Evolutionary conservation across 495 filamentous ascomycete genomes (phyloP).

Genomic region (Parathielavia hyrcaniae): DNA sequence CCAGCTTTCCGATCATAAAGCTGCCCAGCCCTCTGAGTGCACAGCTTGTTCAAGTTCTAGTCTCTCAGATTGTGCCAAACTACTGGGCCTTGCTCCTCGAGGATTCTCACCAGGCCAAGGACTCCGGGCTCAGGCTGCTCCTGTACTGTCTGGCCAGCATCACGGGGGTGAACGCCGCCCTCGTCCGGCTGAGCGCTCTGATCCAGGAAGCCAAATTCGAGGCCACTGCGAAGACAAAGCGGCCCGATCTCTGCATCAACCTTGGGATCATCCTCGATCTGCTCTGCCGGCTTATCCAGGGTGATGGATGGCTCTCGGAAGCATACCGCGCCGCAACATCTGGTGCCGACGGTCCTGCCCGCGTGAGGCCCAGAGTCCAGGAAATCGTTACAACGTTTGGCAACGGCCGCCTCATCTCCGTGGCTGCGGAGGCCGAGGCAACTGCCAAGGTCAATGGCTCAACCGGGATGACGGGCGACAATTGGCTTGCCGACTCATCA

Average conservation of each 20-base stretch:
- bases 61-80: slow-evolving; percentile 63
- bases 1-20: slow-evolving; percentile 51
- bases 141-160: slow-evolving; percentile 65
- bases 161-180: slow-evolving; percentile 62
- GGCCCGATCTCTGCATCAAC: slow-evolving; percentile 34
- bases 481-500: slow-evolving; percentile 62
- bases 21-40: slow-evolving; percentile 58
- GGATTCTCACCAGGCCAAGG: slow-evolving; percentile 29
- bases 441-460: slow-evolving; percentile 33
- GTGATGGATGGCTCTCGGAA: slow-evolving; percentile 45
- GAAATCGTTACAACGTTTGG: slow-evolving; percentile 52
- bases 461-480: slow-evolving; percentile 2
- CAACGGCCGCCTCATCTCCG: slow-evolving; percentile 63
- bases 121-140: slow-evolving; percentile 41
- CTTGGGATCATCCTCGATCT: slow-evolving; percentile 41
- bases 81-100: slow-evolving; percentile 63
- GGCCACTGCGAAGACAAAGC: slow-evolving; percentile 29
- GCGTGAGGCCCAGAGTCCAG: slow-evolving; percentile 30
- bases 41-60: slow-evolving; percentile 63
- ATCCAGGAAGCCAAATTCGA: slow-evolving; percentile 41
- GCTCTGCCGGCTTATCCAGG: slow-evolving; percentile 50
- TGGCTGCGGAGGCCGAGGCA: slow-evolving; percentile 69
- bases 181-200: slow-evolving; percentile 53
- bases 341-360: slow-evolving; percentile 1
- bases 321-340: slow-evolving; percentile 43